These are phyloP conservation scores for Chrysanthemum makinoi DNA, from an alignment of 129 eudicot genomes.

Conservation along the genomic window DNA sequence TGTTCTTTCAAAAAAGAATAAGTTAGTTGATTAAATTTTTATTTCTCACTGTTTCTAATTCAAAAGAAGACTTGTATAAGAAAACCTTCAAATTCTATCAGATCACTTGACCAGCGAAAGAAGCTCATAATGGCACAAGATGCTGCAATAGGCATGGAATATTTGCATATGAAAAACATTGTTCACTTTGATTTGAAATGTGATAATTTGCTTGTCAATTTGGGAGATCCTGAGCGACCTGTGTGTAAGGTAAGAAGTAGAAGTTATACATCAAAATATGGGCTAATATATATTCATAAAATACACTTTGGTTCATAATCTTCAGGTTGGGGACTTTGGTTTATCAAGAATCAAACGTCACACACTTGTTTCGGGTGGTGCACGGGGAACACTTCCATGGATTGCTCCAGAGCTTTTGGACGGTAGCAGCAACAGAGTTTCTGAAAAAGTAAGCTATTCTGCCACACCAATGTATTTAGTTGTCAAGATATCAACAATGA, in stretches of 20 bases:
- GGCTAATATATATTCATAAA: not conserved
- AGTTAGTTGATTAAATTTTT: constrained; percentile 30
- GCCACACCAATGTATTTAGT: not conserved
- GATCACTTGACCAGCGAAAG: constrained; percentile 54
- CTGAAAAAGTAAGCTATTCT: constrained; percentile 52
- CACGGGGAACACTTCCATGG: constrained; percentile 86
- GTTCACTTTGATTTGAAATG: constrained; percentile 84
- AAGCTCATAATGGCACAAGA: constrained; percentile 65
- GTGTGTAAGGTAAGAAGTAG: constrained; percentile 58
- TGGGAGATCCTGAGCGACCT: constrained; percentile 76
- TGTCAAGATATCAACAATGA: not conserved
- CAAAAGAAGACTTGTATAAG: not conserved
- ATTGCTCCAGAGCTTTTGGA: constrained; percentile 75
- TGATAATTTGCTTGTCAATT: constrained; percentile 77
- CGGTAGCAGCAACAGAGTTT: constrained; percentile 65
- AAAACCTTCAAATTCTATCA: constrained; percentile 25
- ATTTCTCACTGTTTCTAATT: constrained; percentile 1
- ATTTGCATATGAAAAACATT: constrained; percentile 63
- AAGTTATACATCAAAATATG: not conserved
- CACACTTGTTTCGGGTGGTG: constrained; percentile 78
- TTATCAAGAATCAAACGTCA: constrained; percentile 69
- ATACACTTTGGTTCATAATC: not conserved
- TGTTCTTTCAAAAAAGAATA: constrained; percentile 47
- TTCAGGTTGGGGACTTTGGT: constrained; percentile 80
- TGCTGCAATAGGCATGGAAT: constrained; percentile 90